phyloP scores from a whole-genome alignment of 306 rosid species.

The Crotalaria pallida region DNA sequence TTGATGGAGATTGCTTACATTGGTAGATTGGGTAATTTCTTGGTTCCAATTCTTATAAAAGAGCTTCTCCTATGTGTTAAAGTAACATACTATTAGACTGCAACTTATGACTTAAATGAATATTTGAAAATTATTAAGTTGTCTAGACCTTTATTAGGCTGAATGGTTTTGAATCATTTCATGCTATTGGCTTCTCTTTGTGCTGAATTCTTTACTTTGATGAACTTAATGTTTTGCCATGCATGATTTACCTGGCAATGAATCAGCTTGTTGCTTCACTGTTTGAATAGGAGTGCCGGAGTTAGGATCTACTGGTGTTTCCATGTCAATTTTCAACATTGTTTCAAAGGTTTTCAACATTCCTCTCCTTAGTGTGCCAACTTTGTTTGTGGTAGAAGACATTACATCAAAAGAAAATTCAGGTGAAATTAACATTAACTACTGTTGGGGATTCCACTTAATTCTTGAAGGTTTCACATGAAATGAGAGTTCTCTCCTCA shows the following conservation, averaged over 20 bases:
- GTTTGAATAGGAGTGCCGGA: slow-evolving; percentile 3
- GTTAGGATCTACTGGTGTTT: slow-evolving; percentile 12
- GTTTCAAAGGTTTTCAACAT: slow-evolving; percentile 8
- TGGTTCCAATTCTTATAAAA: background rate
- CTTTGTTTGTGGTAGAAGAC: slow-evolving; percentile 11
- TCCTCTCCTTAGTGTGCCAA: slow-evolving; percentile 15
- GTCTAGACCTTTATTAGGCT: too few species aligned
- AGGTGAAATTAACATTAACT: background rate
- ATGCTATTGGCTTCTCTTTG: background rate
- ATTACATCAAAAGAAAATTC: background rate
- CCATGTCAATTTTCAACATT: slow-evolving; percentile 20
- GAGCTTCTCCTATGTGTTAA: background rate
- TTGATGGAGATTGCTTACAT: slow-evolving; percentile 20
- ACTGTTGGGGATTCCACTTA: background rate
- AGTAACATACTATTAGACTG: background rate
- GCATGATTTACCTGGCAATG: background rate
- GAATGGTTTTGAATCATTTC: background rate
- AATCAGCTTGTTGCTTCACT: background rate
- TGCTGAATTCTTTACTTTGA: background rate
- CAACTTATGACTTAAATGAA: too few species aligned
- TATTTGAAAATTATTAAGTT: too few species aligned
- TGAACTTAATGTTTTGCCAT: background rate
- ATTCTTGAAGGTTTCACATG: background rate
- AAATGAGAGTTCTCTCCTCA: background rate
- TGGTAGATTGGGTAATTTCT: slow-evolving; percentile 15